A percentile compares a stretch with the other conserved stretches of the same genome.
Evolutionary conservation across 1,139 yeast species (phyloP).

Genomic region (Petasospora fabianii): DNA sequence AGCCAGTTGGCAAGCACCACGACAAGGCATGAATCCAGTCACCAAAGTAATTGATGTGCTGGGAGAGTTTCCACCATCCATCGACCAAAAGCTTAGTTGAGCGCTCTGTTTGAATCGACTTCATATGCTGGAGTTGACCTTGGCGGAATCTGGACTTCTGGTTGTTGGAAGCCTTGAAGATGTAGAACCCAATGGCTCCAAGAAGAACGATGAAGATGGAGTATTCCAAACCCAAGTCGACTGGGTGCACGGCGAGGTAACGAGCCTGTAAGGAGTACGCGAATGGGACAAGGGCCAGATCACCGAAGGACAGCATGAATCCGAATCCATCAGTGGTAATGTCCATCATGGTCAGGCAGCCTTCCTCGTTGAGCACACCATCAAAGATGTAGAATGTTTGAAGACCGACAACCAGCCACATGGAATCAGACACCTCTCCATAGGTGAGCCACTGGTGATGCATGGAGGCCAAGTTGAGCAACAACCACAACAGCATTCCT

Average conservation of each 20-base stretch:
- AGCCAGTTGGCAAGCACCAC: constrained; percentile 92
- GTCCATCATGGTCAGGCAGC: constrained; percentile 90
- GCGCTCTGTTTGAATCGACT: constrained; percentile 65
- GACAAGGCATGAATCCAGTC: constrained; percentile 92
- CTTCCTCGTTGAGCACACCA: constrained; percentile 89
- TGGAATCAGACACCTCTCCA: constrained; percentile 68
- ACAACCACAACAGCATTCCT: constrained; percentile 82
- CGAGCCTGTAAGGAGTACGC: constrained; percentile 84
- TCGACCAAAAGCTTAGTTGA: constrained; percentile 80
- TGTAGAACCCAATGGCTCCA: constrained; percentile 58
- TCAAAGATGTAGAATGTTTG: constrained; percentile 86
- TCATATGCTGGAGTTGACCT: constrained; percentile 64
- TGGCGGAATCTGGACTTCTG: constrained; percentile 83
- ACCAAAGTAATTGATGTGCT: constrained; percentile 92
- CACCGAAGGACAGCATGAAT: constrained; percentile 93
- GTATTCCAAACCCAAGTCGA: constrained; percentile 48
- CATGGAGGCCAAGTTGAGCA: constrained; percentile 72
- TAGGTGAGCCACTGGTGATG: constrained; percentile 70
- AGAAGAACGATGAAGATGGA: constrained; percentile 43
- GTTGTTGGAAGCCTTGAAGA: constrained; percentile 79
- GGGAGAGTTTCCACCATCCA: constrained; percentile 96
- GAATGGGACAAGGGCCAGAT: constrained; percentile 91
- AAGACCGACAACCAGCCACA: constrained; percentile 61
- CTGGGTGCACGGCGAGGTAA: constrained; percentile 64
- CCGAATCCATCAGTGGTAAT: constrained; percentile 96